phyloP scores from a whole-genome alignment of 148 eudicot species.

The Fagopyrum tataricum region DNA sequence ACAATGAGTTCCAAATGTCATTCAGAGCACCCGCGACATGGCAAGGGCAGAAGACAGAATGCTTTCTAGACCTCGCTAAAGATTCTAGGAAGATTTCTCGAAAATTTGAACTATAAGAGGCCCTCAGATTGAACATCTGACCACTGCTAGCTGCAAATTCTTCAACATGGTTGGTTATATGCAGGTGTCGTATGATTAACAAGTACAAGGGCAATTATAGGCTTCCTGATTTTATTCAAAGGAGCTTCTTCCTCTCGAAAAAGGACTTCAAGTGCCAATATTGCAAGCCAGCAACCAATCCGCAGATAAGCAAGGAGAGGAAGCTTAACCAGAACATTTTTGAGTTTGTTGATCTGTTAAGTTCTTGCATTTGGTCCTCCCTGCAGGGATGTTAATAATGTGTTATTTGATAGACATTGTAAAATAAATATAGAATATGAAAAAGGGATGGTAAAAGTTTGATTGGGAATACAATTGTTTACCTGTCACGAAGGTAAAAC shows the following conservation, averaged over 20 bases:
- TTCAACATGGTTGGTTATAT: not conserved
- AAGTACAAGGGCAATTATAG: not conserved
- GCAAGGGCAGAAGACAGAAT: not conserved
- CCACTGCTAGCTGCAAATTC: not conserved
- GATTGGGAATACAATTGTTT: not conserved
- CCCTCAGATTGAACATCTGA: constrained; percentile 1
- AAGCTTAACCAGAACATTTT: constrained; percentile 80
- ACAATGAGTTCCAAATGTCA: not conserved
- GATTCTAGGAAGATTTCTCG: not conserved
- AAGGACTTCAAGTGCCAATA: constrained; percentile 78
- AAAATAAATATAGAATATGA: too few relatives aligned
- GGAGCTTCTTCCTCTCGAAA: constrained; percentile 87
- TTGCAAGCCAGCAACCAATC: constrained; percentile 76
- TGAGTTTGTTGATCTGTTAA: constrained; percentile 62
- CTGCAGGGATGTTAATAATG: constrained; percentile 20
- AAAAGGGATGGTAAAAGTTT: not conserved
- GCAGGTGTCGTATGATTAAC: not conserved
- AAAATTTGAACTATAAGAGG: not conserved
- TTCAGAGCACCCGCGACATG: not conserved
- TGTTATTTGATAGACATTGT: not conserved
- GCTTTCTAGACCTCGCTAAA: not conserved
- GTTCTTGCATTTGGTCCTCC: constrained; percentile 88
- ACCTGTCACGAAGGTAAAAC: constrained; percentile 90
- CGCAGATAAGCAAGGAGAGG: constrained; percentile 59
- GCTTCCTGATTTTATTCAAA: constrained; percentile 20